Base-by-base conservation (phyloP, 2,329 filamentous ascomycete species). In the Alternaria ethzedia region DNA sequence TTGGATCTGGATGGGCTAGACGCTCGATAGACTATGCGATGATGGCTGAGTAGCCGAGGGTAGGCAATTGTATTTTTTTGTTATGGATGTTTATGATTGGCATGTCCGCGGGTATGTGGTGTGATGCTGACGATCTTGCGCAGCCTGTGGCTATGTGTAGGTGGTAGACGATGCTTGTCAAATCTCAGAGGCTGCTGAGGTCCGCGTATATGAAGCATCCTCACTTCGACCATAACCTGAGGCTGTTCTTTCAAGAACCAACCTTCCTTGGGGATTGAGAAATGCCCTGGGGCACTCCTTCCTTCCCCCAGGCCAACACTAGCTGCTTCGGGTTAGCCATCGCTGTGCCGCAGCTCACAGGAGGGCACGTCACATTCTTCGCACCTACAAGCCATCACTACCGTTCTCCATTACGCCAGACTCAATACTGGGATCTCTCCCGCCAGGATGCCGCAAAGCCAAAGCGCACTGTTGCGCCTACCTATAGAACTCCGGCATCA, bases 11-110 rank as follows among this genome's bases (percentile, higher is more conserved):
- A 46, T 57, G 58, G 44, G 43, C 58, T 49, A 58, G 36, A 50
- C 54, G 55, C 54, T 62, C 59, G 58, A 43, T 62, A 62, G 54
- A 62, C 59, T 62, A 59, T 59, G 41, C 54, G 10, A 32, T 32
- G 41, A 44, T 45, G 49, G 43, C 54, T 30, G 36, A 59, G 49
- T 36, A 52, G 30, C 49, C 49, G 30, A 52, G 59, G 59, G 54
- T 58, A 44, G 41, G 46, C 54, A 58, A 62, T 62, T 54, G 49
- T 45, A 58, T 52, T 59, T 44, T 62, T 17, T 59, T 59, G 20
- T 45, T 25, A 52, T 41, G 13, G 30, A 52, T 11, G 3, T 25
- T 12, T 7, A 7, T 41, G 30, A 52, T 4, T 23, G 20, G 13
- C 2, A n/a, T 41, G 20, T n/a, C 0, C 15, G 2, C 7, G 32